Evolutionary conservation across 164 flowering plant genomes (phyloP).

Genomic region (Nymphaea thermarum): DNA sequence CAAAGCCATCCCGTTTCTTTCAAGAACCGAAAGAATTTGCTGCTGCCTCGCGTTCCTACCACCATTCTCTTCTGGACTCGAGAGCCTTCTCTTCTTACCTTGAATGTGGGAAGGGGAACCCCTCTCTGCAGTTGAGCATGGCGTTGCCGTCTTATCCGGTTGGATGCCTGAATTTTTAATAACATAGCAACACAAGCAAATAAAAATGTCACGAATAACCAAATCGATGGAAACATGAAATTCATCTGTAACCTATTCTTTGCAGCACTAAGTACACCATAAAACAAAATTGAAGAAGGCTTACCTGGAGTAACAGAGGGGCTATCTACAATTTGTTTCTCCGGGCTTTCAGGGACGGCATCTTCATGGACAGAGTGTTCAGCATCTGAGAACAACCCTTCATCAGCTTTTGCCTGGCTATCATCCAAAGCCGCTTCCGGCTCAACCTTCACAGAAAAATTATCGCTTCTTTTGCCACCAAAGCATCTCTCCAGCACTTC

Average conservation of each 20-base stretch:
- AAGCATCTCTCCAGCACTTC: background rate
- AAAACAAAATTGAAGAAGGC: too few relatives aligned
- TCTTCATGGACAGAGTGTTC: background rate
- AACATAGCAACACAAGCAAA: too few relatives aligned
- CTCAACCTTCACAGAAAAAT: background rate
- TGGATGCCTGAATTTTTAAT: too few relatives aligned
- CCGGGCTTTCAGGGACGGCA: background rate
- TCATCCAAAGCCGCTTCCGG: background rate
- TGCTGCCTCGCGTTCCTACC: background rate
- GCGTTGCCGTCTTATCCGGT: too few relatives aligned
- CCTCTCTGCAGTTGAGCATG: background rate
- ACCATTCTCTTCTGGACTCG: background rate
- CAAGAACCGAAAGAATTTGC: background rate
- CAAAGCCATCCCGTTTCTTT: slow-evolving; percentile 2
- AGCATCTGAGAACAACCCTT: background rate
- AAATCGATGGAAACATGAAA: too few relatives aligned
- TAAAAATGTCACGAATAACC: too few relatives aligned
- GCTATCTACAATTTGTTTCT: background rate
- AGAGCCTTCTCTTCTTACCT: too few relatives aligned
- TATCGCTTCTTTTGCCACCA: background rate
- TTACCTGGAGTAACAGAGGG: background rate
- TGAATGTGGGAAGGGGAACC: background rate
- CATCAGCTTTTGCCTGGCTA: background rate
- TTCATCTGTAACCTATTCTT: too few relatives aligned
- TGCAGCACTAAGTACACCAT: too few relatives aligned